phyloP scores from a whole-genome alignment of 768 basidiomycete genomes.

The Pulveroboletus sp. region DNA sequence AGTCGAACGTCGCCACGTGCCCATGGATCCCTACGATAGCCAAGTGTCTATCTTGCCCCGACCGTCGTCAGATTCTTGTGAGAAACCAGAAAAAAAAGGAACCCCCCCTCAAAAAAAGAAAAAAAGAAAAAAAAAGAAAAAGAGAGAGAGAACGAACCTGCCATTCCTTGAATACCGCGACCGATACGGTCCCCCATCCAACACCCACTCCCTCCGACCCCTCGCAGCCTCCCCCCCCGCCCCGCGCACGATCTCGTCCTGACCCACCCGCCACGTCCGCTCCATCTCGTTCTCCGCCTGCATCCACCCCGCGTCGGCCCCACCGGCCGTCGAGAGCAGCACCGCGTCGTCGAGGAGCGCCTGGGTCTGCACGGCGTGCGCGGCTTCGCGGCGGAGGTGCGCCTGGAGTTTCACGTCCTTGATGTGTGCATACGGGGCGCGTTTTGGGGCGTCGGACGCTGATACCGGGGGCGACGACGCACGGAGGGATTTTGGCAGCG shows the following conservation, averaged over 20 bases:
- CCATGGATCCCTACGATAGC: constrained; percentile 81
- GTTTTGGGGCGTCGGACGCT: constrained; percentile 39
- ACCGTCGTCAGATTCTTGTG: neutral
- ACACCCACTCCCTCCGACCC: constrained; percentile 70
- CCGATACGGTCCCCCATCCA: constrained; percentile 84
- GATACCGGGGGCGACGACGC: constrained; percentile 40
- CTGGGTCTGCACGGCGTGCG: constrained; percentile 58
- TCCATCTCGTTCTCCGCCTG: constrained; percentile 79
- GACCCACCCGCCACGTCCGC: constrained; percentile 82
- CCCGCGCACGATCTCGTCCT: constrained; percentile 65
- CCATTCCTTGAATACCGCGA: constrained; percentile 89
- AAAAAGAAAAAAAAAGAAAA: no score
- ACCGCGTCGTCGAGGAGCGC: constrained; percentile 65
- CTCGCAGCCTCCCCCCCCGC: constrained; percentile 71
- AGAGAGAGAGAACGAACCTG: constrained; percentile 44
- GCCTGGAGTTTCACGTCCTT: constrained; percentile 73
- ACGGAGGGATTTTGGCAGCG: constrained; percentile 66
- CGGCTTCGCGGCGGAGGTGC: constrained; percentile 57
- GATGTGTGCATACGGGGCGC: constrained; percentile 45
- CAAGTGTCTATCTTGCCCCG: constrained; percentile 54
- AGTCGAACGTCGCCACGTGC: constrained; percentile 91
- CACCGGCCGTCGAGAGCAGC: constrained; percentile 50
- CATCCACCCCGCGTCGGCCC: constrained; percentile 59
- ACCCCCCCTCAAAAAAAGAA: no score
- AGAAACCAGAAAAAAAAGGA: no score